A percentile compares a stretch with the other conserved stretches of the same genome.
Conservation (phyloP, 164 flowering plant genomes). For the Vitis vinifera region DNA sequence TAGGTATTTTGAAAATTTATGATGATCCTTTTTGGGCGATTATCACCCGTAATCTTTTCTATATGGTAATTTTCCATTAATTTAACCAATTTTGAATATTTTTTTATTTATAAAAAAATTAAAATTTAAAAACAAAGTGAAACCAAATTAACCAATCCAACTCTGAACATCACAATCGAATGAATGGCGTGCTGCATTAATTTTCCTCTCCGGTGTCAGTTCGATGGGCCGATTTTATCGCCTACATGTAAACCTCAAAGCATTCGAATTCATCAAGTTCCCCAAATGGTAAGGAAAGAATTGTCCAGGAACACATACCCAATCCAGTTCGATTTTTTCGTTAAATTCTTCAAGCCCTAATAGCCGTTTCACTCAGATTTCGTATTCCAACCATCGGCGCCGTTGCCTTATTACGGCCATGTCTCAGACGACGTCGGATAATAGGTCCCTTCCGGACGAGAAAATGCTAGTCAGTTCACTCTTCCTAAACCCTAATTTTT, state of each 20-base stretch:
- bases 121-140: no score
- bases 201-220: conserved; percentile 19
- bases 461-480: conserved; percentile 50
- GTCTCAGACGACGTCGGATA: conserved; percentile 43
- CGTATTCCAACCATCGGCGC: conserved; percentile 20
- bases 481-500: no score
- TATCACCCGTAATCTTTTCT: no score
- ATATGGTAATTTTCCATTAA: no score
- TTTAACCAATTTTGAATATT: no score
- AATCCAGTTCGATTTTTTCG: no score
- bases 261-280: no score
- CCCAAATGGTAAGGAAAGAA: no score
- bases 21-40: no score
- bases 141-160: background rate
- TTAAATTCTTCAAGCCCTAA: background rate
- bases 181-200: conserved; percentile 36
- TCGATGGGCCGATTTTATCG: conserved; percentile 25
- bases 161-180: conserved; percentile 4
- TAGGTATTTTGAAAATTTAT: no score
- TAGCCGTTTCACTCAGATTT: conserved; percentile 14
- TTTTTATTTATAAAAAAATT: no score
- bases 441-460: conserved; percentile 28
- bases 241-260: conserved; percentile 2
- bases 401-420: conserved; percentile 23
- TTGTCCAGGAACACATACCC: no score